Evolutionary conservation across 306 rosid species (phyloP), one percentile per base, ranked within the genome.

Genomic region (Oxytropis ochrocephala): DNA sequence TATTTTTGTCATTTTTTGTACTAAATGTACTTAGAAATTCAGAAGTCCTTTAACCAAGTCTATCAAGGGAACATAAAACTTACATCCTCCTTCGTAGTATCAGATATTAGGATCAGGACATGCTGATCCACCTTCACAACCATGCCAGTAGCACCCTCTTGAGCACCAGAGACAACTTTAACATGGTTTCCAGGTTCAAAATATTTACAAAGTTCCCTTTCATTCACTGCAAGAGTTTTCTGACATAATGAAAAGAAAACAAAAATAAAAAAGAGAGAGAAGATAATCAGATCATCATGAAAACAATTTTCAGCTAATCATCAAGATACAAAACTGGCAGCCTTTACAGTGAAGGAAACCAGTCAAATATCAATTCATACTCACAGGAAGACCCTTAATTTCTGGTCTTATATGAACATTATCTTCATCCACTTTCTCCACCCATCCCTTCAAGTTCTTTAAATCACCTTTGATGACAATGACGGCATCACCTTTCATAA

Each of bases 61-160:
- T 36, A 48, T 9, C 36, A 12, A 69, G 55, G 18, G 42, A 67
- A 19, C 11, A 53, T 18, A 68, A 47, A 29, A 85, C 99, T 83
- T 83, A 95, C 99, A 70, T 95, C 91, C 74, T 95, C 99, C 83
- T 95, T 95, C 10, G 99, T 91, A 13, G 96, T 91, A 75, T 95
- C 99, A 27, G 99, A 91, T 81, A 95, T 78, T 77, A 95, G 86
- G 61, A 89, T 95, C 75, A 95, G 89, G 43, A 91, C 97, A 54
- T 95, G 99, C 72, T 95, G 95, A 32, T 91, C 97, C 48, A 95
- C 97, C 88, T 91, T 95, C 42, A 95, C 95, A 80, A 95, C 97
- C 99, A 95, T 95, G 77, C 99, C 99, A 64, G 97, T 95, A 50
- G 96, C 91, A 55, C 99, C 99, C 80, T 91, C 97, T 73, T 95